phyloP scores from a whole-genome alignment of 2,329 filamentous ascomycete genomes.

The Neonectria magnoliae region DNA sequence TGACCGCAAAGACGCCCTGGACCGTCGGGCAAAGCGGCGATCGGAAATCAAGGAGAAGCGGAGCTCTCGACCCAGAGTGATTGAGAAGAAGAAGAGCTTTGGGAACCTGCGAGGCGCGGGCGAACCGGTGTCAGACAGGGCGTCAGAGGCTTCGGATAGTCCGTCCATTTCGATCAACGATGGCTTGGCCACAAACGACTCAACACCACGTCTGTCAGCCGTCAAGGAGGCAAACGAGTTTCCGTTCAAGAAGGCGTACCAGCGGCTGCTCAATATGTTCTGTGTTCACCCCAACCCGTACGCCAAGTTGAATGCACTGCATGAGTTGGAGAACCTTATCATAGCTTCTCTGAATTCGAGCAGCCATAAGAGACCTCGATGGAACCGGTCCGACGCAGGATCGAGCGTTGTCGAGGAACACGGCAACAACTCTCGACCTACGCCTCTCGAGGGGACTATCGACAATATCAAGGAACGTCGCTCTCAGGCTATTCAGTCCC shows the following conservation, averaged over 20 bases:
- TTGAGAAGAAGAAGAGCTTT: conserved; percentile 76
- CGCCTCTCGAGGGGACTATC: conserved; percentile 72
- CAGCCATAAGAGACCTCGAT: conserved; percentile 47
- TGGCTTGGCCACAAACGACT: conserved; percentile 46
- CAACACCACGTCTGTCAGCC: conserved; percentile 34
- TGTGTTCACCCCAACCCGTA: conserved; percentile 90
- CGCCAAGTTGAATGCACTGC: conserved; percentile 83
- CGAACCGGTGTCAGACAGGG: conserved; percentile 50
- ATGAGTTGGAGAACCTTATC: conserved; percentile 85
- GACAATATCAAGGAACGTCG: conserved; percentile 76
- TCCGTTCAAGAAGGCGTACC: conserved; percentile 83
- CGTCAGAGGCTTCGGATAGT: conserved; percentile 51
- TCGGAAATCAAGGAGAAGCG: conserved; percentile 54
- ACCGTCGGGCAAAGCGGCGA: conserved; percentile 56
- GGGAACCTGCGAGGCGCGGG: conserved; percentile 68
- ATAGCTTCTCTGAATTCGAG: conserved; percentile 70
- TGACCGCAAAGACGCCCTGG: conserved; percentile 66
- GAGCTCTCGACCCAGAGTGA: conserved; percentile 61
- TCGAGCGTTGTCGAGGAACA: conserved; percentile 49
- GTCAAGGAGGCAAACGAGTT: conserved; percentile 64
- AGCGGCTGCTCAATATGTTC: conserved; percentile 83
- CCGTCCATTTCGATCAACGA: conserved; percentile 54
- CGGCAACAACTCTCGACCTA: conserved; percentile 48
- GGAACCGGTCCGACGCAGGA: conserved; percentile 50
- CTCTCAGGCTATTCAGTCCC: conserved; percentile 58